Percentiles rank a stretch among this genome's conserved stretches.
phyloP scores from a whole-genome alignment of 176 grass and related monocot genomes.

The Cymbopogon citratus region DNA sequence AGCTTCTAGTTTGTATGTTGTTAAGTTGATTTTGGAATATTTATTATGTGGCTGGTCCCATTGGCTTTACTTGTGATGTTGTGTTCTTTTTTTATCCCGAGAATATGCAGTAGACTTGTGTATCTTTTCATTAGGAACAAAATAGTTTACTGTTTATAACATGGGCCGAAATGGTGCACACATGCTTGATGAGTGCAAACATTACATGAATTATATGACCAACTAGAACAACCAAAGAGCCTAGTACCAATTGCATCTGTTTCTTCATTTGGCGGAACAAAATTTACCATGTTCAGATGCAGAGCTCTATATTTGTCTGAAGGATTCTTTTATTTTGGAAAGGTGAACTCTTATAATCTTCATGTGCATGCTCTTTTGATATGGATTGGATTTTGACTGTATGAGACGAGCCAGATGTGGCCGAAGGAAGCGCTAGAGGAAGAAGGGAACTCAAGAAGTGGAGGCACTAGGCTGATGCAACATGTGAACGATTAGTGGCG shows the following conservation, averaged over 20 bases:
- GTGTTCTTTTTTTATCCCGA: background rate
- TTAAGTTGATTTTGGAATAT: slow-evolving; percentile 4
- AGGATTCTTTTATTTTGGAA: background rate
- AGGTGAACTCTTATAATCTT: background rate
- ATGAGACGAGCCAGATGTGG: background rate
- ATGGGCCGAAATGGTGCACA: background rate
- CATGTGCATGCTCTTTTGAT: background rate
- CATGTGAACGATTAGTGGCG: too few relatives aligned
- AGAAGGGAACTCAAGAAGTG: background rate
- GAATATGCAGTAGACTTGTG: background rate
- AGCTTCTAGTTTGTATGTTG: background rate
- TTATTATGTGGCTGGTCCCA: background rate
- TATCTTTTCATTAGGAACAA: background rate
- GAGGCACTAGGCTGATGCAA: too few relatives aligned
- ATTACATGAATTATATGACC: too few relatives aligned
- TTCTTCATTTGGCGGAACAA: background rate
- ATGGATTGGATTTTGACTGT: background rate
- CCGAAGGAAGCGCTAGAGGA: background rate
- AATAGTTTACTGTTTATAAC: background rate
- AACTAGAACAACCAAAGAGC: background rate
- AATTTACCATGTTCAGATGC: background rate
- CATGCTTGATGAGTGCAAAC: background rate
- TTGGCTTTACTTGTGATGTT: background rate
- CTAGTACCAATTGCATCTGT: background rate
- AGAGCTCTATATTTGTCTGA: background rate